A percentile compares a stretch with the other conserved stretches of the same genome.
These are phyloP conservation scores for Agrocybe chaxingu DNA, from an alignment of 768 basidiomycete genomes.

Conservation along the genomic window DNA sequence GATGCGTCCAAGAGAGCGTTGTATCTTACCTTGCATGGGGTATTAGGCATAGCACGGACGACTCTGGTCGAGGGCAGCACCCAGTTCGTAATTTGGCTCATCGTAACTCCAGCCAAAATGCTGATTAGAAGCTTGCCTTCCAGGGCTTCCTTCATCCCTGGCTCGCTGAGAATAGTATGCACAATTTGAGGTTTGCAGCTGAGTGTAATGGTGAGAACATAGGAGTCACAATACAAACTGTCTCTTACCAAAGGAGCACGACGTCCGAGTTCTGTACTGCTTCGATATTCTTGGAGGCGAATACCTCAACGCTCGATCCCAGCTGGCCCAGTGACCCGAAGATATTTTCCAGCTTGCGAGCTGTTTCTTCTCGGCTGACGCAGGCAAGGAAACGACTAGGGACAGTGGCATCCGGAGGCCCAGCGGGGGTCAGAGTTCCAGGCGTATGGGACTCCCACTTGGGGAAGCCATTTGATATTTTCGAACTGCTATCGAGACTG, in stretches of 20 bases:
- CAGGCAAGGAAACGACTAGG: constrained; percentile 85
- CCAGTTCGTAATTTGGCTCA: constrained; percentile 74
- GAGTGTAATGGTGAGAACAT: constrained; percentile 4
- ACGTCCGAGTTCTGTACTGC: constrained; percentile 79
- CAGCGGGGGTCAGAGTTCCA: constrained; percentile 37
- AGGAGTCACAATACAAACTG: not conserved
- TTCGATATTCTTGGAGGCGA: constrained; percentile 64
- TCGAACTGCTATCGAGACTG: constrained; percentile 57
- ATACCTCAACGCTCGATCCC: constrained; percentile 68
- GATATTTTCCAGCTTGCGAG: constrained; percentile 54
- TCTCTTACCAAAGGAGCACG: constrained; percentile 77
- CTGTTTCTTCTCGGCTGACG: constrained; percentile 77
- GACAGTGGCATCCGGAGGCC: constrained; percentile 59
- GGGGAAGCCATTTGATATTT: constrained; percentile 15
- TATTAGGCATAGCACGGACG: constrained; percentile 98
- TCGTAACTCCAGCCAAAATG: constrained; percentile 95
- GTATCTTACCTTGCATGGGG: constrained; percentile 81
- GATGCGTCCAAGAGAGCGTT: not conserved
- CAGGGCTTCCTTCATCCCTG: constrained; percentile 80
- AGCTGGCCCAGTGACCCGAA: constrained; percentile 60
- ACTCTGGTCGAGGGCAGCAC: constrained; percentile 77
- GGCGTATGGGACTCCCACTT: constrained; percentile 40
- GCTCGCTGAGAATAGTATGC: constrained; percentile 62
- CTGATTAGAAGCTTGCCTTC: constrained; percentile 92
- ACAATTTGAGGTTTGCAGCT: constrained; percentile 97